Evolutionary conservation across 371 early-diverging fungal genomes (phyloP).

Genomic region (Choanephora cucurbitarum): DNA sequence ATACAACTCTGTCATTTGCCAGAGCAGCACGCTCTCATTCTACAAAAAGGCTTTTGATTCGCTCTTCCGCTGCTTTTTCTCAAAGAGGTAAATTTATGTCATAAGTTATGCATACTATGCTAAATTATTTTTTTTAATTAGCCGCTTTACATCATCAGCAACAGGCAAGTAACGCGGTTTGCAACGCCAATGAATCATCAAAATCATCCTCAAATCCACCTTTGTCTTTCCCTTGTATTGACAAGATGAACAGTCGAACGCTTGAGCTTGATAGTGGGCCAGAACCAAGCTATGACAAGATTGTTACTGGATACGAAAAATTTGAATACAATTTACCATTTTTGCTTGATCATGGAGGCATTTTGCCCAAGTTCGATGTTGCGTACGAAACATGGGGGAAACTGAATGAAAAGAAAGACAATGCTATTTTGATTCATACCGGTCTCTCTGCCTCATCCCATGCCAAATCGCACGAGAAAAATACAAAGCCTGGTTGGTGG

Average conservation of each 20-base stretch:
- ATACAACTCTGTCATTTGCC: not conserved
- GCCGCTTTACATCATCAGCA: slow-evolving; percentile 10
- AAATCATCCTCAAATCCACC: slow-evolving; percentile 62
- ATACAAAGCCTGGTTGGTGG: slow-evolving; percentile 95
- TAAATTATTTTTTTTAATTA: not conserved
- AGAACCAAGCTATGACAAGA: slow-evolving; percentile 85
- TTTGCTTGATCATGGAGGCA: slow-evolving; percentile 81
- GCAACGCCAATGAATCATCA: slow-evolving; percentile 1
- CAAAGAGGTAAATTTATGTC: slow-evolving; percentile 3
- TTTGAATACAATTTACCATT: slow-evolving; percentile 73
- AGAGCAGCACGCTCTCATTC: not conserved
- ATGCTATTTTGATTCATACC: slow-evolving; percentile 84
- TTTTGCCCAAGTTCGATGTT: slow-evolving; percentile 72
- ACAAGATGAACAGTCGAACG: slow-evolving; percentile 66
- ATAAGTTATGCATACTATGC: not conserved
- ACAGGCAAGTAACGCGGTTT: slow-evolving; percentile 5
- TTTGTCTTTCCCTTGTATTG: slow-evolving; percentile 80
- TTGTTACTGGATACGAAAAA: slow-evolving; percentile 79
- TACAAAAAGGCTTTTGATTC: slow-evolving; percentile 1
- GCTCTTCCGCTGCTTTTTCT: slow-evolving; percentile 1
- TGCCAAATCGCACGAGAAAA: slow-evolving; percentile 77
- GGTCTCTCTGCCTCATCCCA: slow-evolving; percentile 86
- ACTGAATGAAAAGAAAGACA: slow-evolving; percentile 66
- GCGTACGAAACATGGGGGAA: slow-evolving; percentile 90
- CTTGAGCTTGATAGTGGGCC: slow-evolving; percentile 78